These are phyloP conservation scores for Exophiala calicioides DNA, from an alignment of 2,329 filamentous ascomycete species.

Conservation along the genomic window DNA sequence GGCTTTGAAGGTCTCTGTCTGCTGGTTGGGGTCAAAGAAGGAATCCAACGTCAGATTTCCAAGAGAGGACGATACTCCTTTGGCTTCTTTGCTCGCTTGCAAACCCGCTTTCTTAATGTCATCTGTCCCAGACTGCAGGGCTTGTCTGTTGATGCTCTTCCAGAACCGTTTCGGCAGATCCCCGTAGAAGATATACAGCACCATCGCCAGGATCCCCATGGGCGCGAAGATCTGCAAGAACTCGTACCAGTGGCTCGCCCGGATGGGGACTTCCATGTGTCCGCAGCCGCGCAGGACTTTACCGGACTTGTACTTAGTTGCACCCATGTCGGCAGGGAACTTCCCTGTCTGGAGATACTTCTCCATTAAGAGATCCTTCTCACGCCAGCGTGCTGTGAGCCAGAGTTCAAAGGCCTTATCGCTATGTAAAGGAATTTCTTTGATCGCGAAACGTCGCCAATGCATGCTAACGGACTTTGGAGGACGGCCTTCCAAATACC, in stretches of 20 bases:
- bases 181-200: conserved; percentile 36
- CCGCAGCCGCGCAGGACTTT: conserved; percentile 33
- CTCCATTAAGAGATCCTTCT: conserved; percentile 82
- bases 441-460: conserved; percentile 76
- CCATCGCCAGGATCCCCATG: conserved; percentile 36
- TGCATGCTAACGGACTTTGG: conserved; percentile 90
- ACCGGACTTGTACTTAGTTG: conserved; percentile 50
- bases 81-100: conserved; percentile 19
- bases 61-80: conserved; percentile 14
- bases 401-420: conserved; percentile 71
- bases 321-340: conserved; percentile 67
- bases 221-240: conserved; percentile 38
- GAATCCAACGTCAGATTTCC: conserved; percentile 26
- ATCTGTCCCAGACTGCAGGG: conserved; percentile 23
- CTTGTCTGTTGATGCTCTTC: conserved; percentile 31
- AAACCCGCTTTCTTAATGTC: conserved; percentile 24
- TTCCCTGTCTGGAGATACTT: conserved; percentile 69
- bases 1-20: conserved; percentile 28
- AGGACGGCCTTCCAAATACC: conserved; percentile 76
- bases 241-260: conserved; percentile 37
- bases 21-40: conserved; percentile 28
- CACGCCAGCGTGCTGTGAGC: conserved; percentile 77
- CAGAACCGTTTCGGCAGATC: conserved; percentile 34
- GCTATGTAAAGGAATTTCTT: conserved; percentile 72
- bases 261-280: conserved; percentile 36